Evolutionary conservation across 2,329 filamentous ascomycete genomes (phyloP).

Genomic region (Ophiostoma sp.): DNA sequence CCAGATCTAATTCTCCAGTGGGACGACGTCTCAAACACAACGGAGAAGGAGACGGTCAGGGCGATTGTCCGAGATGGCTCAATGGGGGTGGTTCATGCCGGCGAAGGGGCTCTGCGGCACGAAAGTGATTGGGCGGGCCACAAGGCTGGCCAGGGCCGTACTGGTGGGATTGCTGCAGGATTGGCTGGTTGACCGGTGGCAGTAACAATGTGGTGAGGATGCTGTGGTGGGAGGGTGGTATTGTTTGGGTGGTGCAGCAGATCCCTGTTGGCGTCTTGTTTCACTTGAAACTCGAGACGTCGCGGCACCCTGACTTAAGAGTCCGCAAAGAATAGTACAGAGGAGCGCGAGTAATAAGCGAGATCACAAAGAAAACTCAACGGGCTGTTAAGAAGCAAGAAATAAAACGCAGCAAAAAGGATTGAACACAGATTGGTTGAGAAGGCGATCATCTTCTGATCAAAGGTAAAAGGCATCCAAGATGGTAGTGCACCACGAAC

Average conservation of each 20-base stretch:
- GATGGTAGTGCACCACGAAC: background rate
- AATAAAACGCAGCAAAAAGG: background rate
- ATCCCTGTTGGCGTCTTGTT: slow-evolving; percentile 39
- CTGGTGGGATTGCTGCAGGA: slow-evolving; percentile 21
- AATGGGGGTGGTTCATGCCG: slow-evolving; percentile 35
- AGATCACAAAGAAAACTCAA: background rate
- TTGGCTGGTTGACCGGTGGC: background rate
- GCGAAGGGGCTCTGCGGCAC: slow-evolving; percentile 21
- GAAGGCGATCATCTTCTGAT: slow-evolving; percentile 15
- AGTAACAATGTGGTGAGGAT: slow-evolving; percentile 21
- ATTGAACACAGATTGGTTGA: background rate
- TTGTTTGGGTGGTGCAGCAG: slow-evolving; percentile 33
- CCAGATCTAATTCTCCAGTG: slow-evolving; percentile 21
- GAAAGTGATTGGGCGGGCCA: slow-evolving; percentile 37
- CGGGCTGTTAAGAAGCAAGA: background rate
- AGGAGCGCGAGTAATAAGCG: background rate
- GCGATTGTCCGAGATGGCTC: slow-evolving; percentile 34
- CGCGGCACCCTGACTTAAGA: slow-evolving; percentile 26
- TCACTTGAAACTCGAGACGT: slow-evolving; percentile 51
- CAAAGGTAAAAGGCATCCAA: slow-evolving; percentile 7
- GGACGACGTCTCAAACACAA: slow-evolving; percentile 36
- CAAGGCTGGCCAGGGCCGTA: slow-evolving; percentile 39
- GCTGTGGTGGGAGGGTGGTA: background rate
- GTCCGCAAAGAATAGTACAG: background rate
- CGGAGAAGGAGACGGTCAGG: slow-evolving; percentile 26